These are phyloP conservation scores for Plasmodium blacklocki DNA, from an alignment of 169 alveolate genomes.

Conservation along the genomic window DNA sequence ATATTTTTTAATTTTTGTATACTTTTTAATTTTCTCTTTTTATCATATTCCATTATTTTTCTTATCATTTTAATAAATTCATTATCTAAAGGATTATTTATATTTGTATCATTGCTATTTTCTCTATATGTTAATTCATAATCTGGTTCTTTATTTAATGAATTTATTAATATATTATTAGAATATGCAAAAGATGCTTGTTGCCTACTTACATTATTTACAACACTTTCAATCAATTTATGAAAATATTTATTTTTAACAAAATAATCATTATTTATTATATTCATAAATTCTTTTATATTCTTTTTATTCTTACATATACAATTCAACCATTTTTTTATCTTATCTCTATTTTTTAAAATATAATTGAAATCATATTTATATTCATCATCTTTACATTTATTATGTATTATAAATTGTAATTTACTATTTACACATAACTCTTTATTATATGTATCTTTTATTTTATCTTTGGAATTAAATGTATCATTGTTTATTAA, in stretches of 20 bases:
- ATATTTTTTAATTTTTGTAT: slow-evolving; percentile 28
- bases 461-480: no score
- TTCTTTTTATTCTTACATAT: slow-evolving; percentile 50
- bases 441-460: background rate
- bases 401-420: background rate
- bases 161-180: slow-evolving; percentile 29
- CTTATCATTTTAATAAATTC: slow-evolving; percentile 49
- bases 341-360: slow-evolving; percentile 2
- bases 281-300: slow-evolving; percentile 36
- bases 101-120: background rate
- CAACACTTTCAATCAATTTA: slow-evolving; percentile 30
- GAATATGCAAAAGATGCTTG: no score
- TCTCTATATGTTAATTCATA: background rate
- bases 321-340: slow-evolving; percentile 36
- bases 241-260: slow-evolving; percentile 36
- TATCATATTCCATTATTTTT: slow-evolving; percentile 72
- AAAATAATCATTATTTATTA: slow-evolving; percentile 31
- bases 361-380: slow-evolving; percentile 9
- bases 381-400: background rate
- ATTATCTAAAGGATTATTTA: slow-evolving; percentile 41
- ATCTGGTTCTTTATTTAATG: slow-evolving; percentile 23
- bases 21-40: slow-evolving; percentile 39
- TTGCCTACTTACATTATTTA: no score
- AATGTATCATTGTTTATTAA: no score
- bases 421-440: background rate